A percentile compares a stretch with the other conserved stretches of the same genome.
phyloP scores from a whole-genome alignment of 495 filamentous ascomycete genomes.

The Penicillium bovifimosum region DNA sequence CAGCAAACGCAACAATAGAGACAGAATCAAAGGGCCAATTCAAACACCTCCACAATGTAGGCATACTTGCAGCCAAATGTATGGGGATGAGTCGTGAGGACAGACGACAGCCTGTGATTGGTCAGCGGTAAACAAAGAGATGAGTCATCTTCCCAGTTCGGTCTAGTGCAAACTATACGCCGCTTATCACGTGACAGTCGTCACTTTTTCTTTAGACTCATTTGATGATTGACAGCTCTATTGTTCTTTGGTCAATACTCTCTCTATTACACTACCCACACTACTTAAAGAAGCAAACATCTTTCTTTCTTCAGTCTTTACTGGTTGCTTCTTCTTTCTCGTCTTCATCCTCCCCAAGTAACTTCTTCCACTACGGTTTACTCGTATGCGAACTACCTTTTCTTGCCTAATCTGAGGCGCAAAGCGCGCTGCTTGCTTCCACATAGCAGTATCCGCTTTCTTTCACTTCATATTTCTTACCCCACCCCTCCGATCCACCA shows the following conservation, averaged over 20 bases:
- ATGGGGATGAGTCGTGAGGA: conserved; percentile 30
- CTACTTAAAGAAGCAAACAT: not conserved
- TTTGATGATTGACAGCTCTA: conserved; percentile 3
- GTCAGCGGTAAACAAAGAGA: not conserved
- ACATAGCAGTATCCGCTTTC: conserved; percentile 6
- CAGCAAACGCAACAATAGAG: conserved; percentile 5
- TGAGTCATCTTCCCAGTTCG: conserved; percentile 9
- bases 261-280: not conserved
- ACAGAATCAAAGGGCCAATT: conserved; percentile 24
- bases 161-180: conserved; percentile 1
- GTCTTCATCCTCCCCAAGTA: not conserved
- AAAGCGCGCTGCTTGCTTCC: conserved; percentile 20
- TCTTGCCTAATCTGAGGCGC: conserved; percentile 23
- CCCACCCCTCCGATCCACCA: not conserved
- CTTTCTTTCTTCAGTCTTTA: conserved; percentile 1
- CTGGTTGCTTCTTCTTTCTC: not conserved
- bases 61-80: conserved; percentile 17
- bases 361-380: not conserved
- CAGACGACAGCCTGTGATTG: conserved; percentile 39
- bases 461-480: not conserved
- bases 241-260: conserved; percentile 7
- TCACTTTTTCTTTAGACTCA: conserved; percentile 26
- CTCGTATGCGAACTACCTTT: conserved; percentile 21
- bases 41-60: not conserved
- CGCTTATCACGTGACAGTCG: conserved; percentile 22